phyloP scores from a whole-genome alignment of 306 rosid species.

The Pyrus bretschneideri region DNA sequence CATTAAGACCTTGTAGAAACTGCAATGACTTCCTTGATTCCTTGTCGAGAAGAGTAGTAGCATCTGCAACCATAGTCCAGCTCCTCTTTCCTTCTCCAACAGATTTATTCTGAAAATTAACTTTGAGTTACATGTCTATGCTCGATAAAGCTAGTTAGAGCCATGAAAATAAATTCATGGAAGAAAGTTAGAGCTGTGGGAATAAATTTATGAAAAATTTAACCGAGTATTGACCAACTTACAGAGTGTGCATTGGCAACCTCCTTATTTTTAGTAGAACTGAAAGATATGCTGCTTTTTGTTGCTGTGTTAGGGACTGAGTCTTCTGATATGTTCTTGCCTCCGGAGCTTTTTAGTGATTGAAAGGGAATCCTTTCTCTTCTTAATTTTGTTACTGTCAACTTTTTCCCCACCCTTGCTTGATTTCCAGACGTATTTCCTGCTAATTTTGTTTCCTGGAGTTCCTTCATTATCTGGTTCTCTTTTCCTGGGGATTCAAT shows the following conservation, averaged over 20 bases:
- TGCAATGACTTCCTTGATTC: conserved; percentile 75
- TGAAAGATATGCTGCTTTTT: conserved; percentile 19
- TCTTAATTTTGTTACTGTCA: conserved; percentile 19
- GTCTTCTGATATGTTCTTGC: conserved; percentile 23
- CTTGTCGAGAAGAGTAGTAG: conserved; percentile 65
- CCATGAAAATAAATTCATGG: not conserved
- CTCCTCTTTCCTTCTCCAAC: conserved; percentile 27
- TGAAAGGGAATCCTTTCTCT: conserved; percentile 53
- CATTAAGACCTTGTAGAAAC: conserved; percentile 73
- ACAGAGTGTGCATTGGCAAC: conserved; percentile 24
- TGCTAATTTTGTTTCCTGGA: conserved; percentile 25
- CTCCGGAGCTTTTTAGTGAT: conserved; percentile 24
- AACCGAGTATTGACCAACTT: conserved; percentile 19
- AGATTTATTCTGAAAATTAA: conserved; percentile 37
- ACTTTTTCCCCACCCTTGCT: conserved; percentile 24
- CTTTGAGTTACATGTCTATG: conserved; percentile 6
- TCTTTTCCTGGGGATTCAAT: conserved; percentile 34
- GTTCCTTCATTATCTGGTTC: conserved; percentile 34
- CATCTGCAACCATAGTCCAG: conserved; percentile 76
- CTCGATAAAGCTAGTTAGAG: conserved; percentile 4
- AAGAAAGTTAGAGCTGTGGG: conserved; percentile 2
- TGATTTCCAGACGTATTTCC: conserved; percentile 25
- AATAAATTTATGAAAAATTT: conserved; percentile 6
- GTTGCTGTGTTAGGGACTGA: conserved; percentile 28
- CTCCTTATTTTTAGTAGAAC: conserved; percentile 19